Evolutionary conservation across 345 rosid species (phyloP).

Genomic region (Rubroshorea leprosula): DNA sequence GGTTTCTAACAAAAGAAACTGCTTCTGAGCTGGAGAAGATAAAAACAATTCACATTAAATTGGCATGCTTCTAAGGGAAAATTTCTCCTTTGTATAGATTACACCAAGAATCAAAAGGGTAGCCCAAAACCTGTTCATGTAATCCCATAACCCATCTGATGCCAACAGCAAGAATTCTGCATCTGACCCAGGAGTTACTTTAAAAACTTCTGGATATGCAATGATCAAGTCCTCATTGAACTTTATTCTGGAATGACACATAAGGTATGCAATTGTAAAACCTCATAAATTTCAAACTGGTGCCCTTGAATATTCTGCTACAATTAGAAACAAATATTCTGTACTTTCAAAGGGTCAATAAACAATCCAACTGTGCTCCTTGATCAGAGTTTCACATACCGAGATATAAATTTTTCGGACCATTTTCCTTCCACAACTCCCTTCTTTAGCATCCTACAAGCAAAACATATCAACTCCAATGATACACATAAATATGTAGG

Average conservation of each 20-base stretch:
- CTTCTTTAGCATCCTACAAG: constrained; percentile 76
- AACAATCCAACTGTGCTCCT: neutral
- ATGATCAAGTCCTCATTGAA: constrained; percentile 71
- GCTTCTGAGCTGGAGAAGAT: constrained; percentile 64
- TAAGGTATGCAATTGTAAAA: neutral
- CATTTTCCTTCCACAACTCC: constrained; percentile 81
- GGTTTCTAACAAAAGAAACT: constrained; percentile 65
- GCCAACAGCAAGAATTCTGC: constrained; percentile 77
- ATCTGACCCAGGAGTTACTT: constrained; percentile 63
- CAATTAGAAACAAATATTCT: neutral
- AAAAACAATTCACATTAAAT: constrained; percentile 13
- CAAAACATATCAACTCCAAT: constrained; percentile 5
- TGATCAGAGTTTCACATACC: constrained; percentile 35
- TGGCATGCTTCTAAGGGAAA: neutral
- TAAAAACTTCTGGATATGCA: constrained; percentile 70
- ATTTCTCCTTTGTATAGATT: neutral
- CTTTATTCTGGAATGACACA: constrained; percentile 40
- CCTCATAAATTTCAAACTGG: neutral
- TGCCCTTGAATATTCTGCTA: neutral
- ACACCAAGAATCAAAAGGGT: constrained; percentile 2
- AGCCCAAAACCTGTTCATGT: constrained; percentile 54
- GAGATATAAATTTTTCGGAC: constrained; percentile 83
- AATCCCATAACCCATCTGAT: constrained; percentile 97
- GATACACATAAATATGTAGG: too few species aligned
- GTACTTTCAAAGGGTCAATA: neutral